Evolutionary conservation across 768 basidiomycete genomes (phyloP), one percentile per base, ranked within the genome.

Genomic region (Termitomyces titanicus): DNA sequence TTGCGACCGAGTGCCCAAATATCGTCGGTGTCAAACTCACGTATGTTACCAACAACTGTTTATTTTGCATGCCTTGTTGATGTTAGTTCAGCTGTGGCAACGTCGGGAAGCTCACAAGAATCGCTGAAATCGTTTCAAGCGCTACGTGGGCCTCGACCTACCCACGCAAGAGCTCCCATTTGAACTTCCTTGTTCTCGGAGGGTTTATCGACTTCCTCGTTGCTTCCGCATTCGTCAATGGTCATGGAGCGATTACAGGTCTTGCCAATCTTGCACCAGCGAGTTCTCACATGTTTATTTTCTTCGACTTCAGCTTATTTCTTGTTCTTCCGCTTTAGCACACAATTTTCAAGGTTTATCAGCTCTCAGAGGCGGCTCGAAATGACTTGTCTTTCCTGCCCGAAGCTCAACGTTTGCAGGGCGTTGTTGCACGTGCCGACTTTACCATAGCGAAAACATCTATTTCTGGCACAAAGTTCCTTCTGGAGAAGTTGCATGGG

Each of bases 211-310:
- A 97, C 73, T 92, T 93, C 70, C 67, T 96, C 55, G 74, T 88
- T 33, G 84, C 94, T 3, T 82, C 91, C 6, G 68, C 81, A 2
- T 85, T 83, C 64, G 86, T 80, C 29, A 84, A 85, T 58, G 92
- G 80, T 2, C 87, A 94, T 62, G 94, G 94, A 45, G 92, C 91
- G 46, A 96, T 96, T 66, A 93, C 89, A 33, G 94, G 94, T 44
- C 83, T 95, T 18, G 92, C 81, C 8, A 95, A 95, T 66, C 66
- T 94, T 53, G 85, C 88, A 43, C 92, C 91, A 10, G 90, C 87
- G 62, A 59, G 76, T 69, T 22, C 18, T 47, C 38, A 45, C 55
- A 53, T 8, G 27, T 64, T 45, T 44, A 8, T 48, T 33, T 29
- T 47, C 3, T 39, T 57, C 29, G 31, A 20, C 18, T 25, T 56